These are phyloP conservation scores for Boletus insuetus DNA, from an alignment of 768 basidiomycete species.

Conservation along the genomic window DNA sequence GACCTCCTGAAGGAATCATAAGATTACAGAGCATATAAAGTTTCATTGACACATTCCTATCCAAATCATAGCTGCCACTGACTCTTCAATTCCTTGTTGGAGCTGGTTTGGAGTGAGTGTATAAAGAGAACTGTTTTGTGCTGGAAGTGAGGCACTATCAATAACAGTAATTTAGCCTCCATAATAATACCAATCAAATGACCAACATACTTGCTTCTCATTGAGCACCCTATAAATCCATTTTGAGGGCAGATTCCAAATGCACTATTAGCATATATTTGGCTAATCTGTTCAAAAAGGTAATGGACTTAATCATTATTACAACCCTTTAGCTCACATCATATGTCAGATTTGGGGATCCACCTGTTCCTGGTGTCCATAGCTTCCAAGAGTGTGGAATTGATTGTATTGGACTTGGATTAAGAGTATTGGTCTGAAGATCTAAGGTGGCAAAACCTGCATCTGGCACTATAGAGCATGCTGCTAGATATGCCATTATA, in stretches of 20 bases:
- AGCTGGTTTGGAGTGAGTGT: background rate
- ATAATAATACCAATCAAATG: background rate
- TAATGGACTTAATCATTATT: background rate
- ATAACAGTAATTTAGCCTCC: background rate
- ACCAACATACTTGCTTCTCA: background rate
- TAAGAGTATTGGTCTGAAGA: background rate
- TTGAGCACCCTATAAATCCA: background rate
- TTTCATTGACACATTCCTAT: background rate
- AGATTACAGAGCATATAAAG: background rate
- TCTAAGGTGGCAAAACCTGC: background rate
- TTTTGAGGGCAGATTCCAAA: conserved; percentile 1
- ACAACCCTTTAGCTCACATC: background rate
- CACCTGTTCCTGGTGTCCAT: background rate
- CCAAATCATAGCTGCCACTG: conserved; percentile 9
- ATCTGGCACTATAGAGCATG: conserved; percentile 4
- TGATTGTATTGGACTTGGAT: background rate
- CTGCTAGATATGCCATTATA: conserved; percentile 4
- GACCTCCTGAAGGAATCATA: conserved; percentile 5
- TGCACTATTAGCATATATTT: background rate
- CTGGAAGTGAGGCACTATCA: background rate
- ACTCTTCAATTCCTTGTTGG: background rate
- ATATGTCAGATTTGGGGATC: background rate
- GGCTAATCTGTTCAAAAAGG: background rate
- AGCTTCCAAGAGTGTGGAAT: conserved; percentile 2
- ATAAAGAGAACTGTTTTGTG: background rate